These are phyloP conservation scores for Coffea canephora DNA, from an alignment of 257 asterid species.

Conservation along the genomic window DNA sequence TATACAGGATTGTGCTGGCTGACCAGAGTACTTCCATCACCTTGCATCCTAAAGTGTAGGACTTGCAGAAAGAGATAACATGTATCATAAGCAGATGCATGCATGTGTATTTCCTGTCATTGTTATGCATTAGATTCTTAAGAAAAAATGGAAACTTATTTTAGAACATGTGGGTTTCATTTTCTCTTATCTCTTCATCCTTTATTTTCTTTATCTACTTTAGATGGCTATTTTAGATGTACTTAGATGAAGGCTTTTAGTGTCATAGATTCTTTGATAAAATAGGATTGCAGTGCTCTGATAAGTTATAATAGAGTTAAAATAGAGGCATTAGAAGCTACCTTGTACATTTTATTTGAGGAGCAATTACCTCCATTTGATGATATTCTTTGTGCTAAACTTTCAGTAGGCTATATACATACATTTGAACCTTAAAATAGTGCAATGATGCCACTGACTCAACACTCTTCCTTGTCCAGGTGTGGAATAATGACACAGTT, in stretches of 20 bases:
- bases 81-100: not conserved
- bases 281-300: not conserved
- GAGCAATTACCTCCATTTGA: not conserved
- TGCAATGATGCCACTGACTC: constrained; percentile 5
- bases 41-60: not conserved
- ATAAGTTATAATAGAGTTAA: too few relatives aligned
- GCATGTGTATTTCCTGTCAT: not conserved
- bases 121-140: not conserved
- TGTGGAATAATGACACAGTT: constrained; percentile 67
- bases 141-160: not conserved
- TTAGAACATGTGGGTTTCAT: not conserved
- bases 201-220: not conserved
- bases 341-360: not conserved
- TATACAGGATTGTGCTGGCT: not conserved
- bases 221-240: not conserved
- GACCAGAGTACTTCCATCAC: not conserved
- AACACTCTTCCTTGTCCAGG: constrained; percentile 36
- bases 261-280: not conserved
- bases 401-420: not conserved
- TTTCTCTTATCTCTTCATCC: not conserved
- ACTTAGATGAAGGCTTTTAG: not conserved
- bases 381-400: not conserved
- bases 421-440: not conserved
- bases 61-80: not conserved
- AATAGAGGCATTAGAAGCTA: not conserved